Percentiles rank a stretch among this genome's conserved stretches.
These are phyloP conservation scores for Haberlea rhodopensis DNA, from an alignment of 257 asterid genomes.

Conservation along the genomic window DNA sequence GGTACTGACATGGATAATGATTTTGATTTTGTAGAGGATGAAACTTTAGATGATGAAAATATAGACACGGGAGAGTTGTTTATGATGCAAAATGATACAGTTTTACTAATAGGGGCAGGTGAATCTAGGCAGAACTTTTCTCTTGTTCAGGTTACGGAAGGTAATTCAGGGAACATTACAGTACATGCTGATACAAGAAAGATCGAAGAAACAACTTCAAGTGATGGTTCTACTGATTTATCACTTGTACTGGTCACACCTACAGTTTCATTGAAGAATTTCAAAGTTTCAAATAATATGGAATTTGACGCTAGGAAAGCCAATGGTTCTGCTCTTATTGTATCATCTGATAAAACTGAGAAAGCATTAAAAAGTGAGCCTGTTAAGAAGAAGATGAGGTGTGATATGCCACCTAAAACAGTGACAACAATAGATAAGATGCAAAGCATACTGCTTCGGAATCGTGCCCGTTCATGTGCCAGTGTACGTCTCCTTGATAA, in stretches of 20 bases:
- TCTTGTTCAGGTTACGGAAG: slow-evolving; percentile 30
- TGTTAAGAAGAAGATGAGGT: slow-evolving; percentile 66
- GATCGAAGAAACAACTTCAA: slow-evolving; percentile 7
- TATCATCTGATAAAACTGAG: slow-evolving; percentile 16
- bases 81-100: slow-evolving; percentile 21
- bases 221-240: slow-evolving; percentile 2
- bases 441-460: slow-evolving; percentile 56
- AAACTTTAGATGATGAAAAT: slow-evolving; percentile 36
- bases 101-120: slow-evolving; percentile 10
- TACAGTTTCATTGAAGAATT: slow-evolving; percentile 27
- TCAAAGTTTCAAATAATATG: slow-evolving; percentile 13
- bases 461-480: slow-evolving; percentile 84
- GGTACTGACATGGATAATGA: slow-evolving; percentile 38
- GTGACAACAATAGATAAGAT: slow-evolving; percentile 53
- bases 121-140: slow-evolving; percentile 24
- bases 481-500: slow-evolving; percentile 50
- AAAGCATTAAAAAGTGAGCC: slow-evolving; percentile 25
- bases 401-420: slow-evolving; percentile 81
- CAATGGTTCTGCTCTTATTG: slow-evolving; percentile 10
- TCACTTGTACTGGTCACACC: slow-evolving; percentile 21
- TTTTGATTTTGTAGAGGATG: slow-evolving; percentile 71
- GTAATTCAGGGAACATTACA: slow-evolving; percentile 26
- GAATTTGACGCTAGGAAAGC: slow-evolving; percentile 23
- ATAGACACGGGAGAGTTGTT: slow-evolving; percentile 36
- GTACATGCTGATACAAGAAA: slow-evolving; percentile 14